Evolutionary conservation across 1,284 basidiomycete genomes (phyloP).

Genomic region (Rhodotorula sp.): DNA sequence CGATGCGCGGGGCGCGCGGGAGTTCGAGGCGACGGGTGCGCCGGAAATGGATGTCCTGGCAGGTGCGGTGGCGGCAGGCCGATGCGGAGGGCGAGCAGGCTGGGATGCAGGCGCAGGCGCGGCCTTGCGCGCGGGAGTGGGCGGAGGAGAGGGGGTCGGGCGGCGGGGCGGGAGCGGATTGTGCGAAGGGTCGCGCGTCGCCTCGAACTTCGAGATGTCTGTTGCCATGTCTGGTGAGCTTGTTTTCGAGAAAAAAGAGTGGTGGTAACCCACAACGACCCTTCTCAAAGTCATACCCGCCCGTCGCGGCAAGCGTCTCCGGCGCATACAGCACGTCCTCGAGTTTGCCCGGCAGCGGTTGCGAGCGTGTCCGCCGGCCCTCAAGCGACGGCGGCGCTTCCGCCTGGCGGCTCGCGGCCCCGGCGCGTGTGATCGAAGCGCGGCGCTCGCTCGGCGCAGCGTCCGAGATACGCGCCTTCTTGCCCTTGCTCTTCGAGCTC

Average conservation of each 20-base stretch:
- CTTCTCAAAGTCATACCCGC: conserved; percentile 29
- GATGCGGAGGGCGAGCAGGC: background rate
- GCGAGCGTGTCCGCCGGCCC: conserved; percentile 19
- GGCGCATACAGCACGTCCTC: conserved; percentile 30
- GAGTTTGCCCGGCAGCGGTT: conserved; percentile 24
- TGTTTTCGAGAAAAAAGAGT: background rate
- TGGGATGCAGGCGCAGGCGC: background rate
- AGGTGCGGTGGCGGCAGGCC: background rate
- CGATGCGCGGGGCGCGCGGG: background rate
- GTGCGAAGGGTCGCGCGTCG: conserved; percentile 11
- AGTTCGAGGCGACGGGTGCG: background rate
- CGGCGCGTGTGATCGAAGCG: background rate
- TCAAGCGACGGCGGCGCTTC: background rate
- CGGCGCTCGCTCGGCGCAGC: background rate
- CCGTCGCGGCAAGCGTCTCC: conserved; percentile 23
- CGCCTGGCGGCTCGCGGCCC: background rate
- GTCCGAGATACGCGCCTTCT: background rate
- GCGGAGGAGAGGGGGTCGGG: conserved; percentile 10
- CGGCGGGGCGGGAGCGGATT: conserved; percentile 23
- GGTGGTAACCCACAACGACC: conserved; percentile 14
- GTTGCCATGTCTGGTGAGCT: background rate
- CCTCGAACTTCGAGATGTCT: conserved; percentile 31
- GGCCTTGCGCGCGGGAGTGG: background rate
- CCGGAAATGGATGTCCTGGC: background rate
- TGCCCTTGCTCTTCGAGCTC: background rate